Evolutionary conservation across 352 stramenopile genomes (phyloP).

Genomic region (Phytophthora foliorum): DNA sequence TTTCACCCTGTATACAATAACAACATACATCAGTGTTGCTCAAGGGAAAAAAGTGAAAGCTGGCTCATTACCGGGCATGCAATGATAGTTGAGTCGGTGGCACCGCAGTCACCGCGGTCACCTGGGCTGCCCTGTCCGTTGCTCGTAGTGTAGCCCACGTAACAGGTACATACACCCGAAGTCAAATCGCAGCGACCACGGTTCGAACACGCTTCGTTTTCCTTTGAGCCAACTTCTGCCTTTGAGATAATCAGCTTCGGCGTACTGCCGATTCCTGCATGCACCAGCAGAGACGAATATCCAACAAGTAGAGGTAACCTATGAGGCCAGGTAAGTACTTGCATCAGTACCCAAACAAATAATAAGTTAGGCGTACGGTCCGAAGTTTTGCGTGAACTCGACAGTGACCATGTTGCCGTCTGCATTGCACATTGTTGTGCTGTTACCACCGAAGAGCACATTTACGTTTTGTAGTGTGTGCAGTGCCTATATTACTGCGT

Average conservation of each 20-base stretch:
- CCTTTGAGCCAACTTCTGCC: slow-evolving; percentile 88
- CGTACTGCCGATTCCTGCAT: slow-evolving; percentile 60
- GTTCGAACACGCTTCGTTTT: slow-evolving; percentile 89
- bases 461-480: slow-evolving; percentile 64
- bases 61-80: slow-evolving; percentile 59
- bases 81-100: slow-evolving; percentile 57
- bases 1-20: slow-evolving; percentile 48
- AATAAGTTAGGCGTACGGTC: slow-evolving; percentile 43
- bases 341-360: background rate
- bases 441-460: slow-evolving; percentile 65
- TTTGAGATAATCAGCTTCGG: slow-evolving; percentile 62
- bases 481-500: slow-evolving; percentile 45
- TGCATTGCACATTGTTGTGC: slow-evolving; percentile 67
- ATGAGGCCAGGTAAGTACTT: background rate
- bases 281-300: slow-evolving; percentile 63
- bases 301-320: slow-evolving; percentile 82
- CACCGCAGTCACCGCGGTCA: slow-evolving; percentile 79
- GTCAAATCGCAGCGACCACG: slow-evolving; percentile 73
- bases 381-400: slow-evolving; percentile 87
- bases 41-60: background rate
- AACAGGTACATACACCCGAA: slow-evolving; percentile 91
- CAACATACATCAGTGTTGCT: background rate
- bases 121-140: slow-evolving; percentile 58
- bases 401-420: slow-evolving; percentile 78
- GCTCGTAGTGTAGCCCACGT: slow-evolving; percentile 81